phyloP scores from a whole-genome alignment of 331 rosid species.

The Phaseolus coccineus region DNA sequence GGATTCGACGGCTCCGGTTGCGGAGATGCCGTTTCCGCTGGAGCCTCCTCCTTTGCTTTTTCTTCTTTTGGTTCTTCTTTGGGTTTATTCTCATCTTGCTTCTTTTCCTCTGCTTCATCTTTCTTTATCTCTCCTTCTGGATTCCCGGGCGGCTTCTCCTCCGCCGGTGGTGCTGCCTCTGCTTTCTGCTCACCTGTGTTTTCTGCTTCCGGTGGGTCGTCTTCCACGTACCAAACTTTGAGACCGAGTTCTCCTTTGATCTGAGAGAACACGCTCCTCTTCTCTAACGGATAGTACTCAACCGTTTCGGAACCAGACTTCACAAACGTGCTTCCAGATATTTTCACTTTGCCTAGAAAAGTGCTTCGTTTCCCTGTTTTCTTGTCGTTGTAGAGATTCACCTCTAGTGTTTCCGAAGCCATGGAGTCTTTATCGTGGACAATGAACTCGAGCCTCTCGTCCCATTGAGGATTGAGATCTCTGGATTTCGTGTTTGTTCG shows the following conservation, averaged over 20 bases:
- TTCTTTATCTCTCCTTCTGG: conserved; percentile 42
- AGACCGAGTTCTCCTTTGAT: conserved; percentile 85
- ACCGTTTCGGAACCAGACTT: conserved; percentile 57
- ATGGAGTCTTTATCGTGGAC: conserved; percentile 67
- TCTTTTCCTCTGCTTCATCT: conserved; percentile 44
- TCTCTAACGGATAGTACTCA: conserved; percentile 83
- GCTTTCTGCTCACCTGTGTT: conserved; percentile 43
- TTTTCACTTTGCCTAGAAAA: conserved; percentile 83
- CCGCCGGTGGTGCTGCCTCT: conserved; percentile 22
- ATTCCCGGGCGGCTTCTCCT: conserved; percentile 52
- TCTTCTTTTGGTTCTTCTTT: conserved; percentile 45
- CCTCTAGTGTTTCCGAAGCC: conserved; percentile 64
- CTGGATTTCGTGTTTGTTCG: conserved; percentile 72
- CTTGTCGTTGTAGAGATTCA: conserved; percentile 83
- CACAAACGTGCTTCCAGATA: conserved; percentile 61
- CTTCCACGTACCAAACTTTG: conserved; percentile 67
- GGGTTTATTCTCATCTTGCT: conserved; percentile 43
- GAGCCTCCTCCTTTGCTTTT: conserved; percentile 49
- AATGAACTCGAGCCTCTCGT: conserved; percentile 75
- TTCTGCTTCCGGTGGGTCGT: conserved; percentile 52
- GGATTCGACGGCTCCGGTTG: conserved; percentile 49
- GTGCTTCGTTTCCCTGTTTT: conserved; percentile 72
- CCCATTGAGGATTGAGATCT: conserved; percentile 93
- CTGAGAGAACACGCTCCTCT: conserved; percentile 92
- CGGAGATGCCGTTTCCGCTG: background rate